These are phyloP conservation scores for Turritis glabra DNA, from an alignment of 345 rosid species.

Conservation along the genomic window DNA sequence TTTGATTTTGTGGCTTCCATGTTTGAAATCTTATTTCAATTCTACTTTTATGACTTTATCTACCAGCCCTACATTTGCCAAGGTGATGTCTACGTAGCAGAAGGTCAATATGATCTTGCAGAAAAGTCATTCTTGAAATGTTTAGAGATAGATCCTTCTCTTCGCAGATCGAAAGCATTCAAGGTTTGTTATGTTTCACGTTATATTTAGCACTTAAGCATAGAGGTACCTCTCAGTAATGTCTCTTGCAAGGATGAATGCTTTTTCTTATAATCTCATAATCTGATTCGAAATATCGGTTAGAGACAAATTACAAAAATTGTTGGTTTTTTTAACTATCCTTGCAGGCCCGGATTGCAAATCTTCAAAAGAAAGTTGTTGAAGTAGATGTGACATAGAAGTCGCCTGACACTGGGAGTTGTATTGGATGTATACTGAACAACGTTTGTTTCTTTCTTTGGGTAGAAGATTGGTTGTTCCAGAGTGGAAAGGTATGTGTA, in stretches of 20 bases:
- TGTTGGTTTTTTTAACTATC: slow-evolving; percentile 19
- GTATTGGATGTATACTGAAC: slow-evolving; percentile 3
- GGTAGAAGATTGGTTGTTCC: background rate
- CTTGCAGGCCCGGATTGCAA: slow-evolving; percentile 58
- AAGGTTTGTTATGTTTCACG: slow-evolving; percentile 48
- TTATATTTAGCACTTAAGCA: background rate
- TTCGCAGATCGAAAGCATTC: slow-evolving; percentile 72
- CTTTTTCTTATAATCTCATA: slow-evolving; percentile 1
- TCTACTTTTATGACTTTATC: background rate
- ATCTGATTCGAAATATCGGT: background rate
- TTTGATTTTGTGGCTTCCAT: background rate
- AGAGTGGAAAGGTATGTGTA: slow-evolving; percentile 1
- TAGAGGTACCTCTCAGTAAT: background rate
- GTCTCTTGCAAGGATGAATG: background rate
- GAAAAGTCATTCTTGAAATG: slow-evolving; percentile 62
- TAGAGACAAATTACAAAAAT: background rate
- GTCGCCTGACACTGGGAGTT: slow-evolving; percentile 2
- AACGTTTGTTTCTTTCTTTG: background rate
- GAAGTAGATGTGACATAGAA: slow-evolving; percentile 37
- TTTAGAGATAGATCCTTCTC: slow-evolving; percentile 65
- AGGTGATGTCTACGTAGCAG: slow-evolving; percentile 75
- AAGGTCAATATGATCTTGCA: slow-evolving; percentile 64
- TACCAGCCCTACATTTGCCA: slow-evolving; percentile 68
- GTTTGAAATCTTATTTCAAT: background rate
- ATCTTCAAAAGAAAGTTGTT: slow-evolving; percentile 55